Conservation (phyloP, 176 grass and related monocot species). For the Otatea glauca region DNA sequence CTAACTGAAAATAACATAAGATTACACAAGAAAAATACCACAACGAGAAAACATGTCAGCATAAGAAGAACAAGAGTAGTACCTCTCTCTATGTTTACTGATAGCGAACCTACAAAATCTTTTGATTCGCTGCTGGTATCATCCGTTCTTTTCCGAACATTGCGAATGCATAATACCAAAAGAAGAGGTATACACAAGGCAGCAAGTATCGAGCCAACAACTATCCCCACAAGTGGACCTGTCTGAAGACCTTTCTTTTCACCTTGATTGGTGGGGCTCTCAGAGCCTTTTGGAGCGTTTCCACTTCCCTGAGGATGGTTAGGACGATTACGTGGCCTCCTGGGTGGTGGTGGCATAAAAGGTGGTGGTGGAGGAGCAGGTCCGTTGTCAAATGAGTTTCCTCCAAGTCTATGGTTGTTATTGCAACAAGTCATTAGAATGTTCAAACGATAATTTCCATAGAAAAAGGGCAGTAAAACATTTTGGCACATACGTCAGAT, state of each 20-base stretch:
- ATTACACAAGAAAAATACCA: conserved; percentile 28
- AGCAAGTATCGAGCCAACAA: conserved; percentile 65
- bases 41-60: conserved; percentile 19
- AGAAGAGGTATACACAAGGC: conserved; percentile 56
- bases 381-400: conserved; percentile 80
- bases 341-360: conserved; percentile 71
- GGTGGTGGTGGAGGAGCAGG: conserved; percentile 88
- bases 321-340: conserved; percentile 51
- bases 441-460: conserved; percentile 11
- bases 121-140: conserved; percentile 61
- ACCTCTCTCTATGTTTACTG: conserved; percentile 72
- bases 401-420: conserved; percentile 66
- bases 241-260: conserved; percentile 62
- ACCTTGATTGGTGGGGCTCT: conserved; percentile 36
- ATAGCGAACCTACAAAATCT: conserved; percentile 62
- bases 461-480: background rate
- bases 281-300: conserved; percentile 53
- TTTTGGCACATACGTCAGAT: conserved; percentile 68
- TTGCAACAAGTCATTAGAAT: conserved; percentile 49
- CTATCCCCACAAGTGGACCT: conserved; percentile 65
- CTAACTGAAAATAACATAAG: conserved; percentile 21
- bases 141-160: conserved; percentile 64
- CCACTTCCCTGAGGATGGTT: conserved; percentile 42
- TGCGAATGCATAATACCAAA: conserved; percentile 59
- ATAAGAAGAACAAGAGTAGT: conserved; percentile 39